Evolutionary conservation across 2,329 filamentous ascomycete species (phyloP), one percentile per base, ranked within the genome.

Genomic region (Chrysosporium queenslandicum): DNA sequence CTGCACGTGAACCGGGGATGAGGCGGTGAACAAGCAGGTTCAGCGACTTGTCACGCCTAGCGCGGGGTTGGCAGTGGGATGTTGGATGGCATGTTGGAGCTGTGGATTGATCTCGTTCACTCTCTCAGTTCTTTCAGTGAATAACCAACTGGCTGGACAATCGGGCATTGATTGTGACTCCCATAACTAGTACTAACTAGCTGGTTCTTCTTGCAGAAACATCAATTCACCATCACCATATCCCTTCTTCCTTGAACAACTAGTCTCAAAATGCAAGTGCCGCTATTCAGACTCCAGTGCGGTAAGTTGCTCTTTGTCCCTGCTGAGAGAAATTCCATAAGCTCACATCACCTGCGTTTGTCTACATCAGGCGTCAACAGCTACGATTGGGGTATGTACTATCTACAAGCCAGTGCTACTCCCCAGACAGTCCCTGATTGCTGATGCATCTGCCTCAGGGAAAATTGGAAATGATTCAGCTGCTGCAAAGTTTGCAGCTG

Each of bases 391-490:
- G 92, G 81, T 82, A 70, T 60, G 39, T 74, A 52, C 60, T 55
- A 39, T 59, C 51, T 56, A 62, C 30, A 6, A 20, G 34, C 5
- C 11, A 16, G 20, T 8, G 68, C 57, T 66, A 61, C 56, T 53
- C 54, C 53, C 45, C 4, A 29, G 58, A 54, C 58, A 53, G 54
- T 57, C 14, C 30, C 47, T 32, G n/a, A 43, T 53, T 51, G 59
- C 64, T 70, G 56, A 54, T 55, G 56, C 56, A 42, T 58, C 56
- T 27, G 36, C 27, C n/a, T n/a, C n/a, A 83, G 80, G 91, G 59
- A 98, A 98, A 77, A 79, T 89, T 65, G 92, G 92, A 63, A 79
- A 80, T 56, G 79, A 86, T 53, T 97, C 91, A 45, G 86, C 90
- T 12, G 92, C 90, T 47, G 92, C 92, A 58, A 86, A 83, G 62